Evolutionary conservation across 2,329 filamentous ascomycete species (phyloP), one percentile per base, ranked within the genome.

Genomic region (Dothistroma septosporum): DNA sequence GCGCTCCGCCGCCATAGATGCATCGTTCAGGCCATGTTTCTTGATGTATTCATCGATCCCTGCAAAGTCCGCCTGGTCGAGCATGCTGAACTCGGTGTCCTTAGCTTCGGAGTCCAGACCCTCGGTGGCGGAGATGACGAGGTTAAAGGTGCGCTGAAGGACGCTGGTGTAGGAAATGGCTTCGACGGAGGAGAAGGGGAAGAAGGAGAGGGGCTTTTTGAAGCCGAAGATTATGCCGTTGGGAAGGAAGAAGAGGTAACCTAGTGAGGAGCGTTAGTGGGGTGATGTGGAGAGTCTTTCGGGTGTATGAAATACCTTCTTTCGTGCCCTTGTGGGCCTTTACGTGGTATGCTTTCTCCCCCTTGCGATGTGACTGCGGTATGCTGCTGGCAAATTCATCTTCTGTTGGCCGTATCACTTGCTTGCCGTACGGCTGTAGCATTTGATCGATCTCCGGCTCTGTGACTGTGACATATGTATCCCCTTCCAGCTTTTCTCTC

Each of bases 311-410:
- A 72, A 63, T 72, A 84, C 84, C 85, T 74, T 88, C 85, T 78
- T 88, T 88, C 68, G 83, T 86, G 2, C 85, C 85, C 46, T 83
- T 75, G 72, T 85, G 84, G 12, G 82, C 84, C 68, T 87, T 87
- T 52, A 87, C 83, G 68, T 87, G 85, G 67, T 81, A 87, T 53
- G 83, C 84, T 66, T 83, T 84, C 70, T 87, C 85, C 47, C 80
- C 80, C 70, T 87, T 87, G 2, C 84, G 79, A 70, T 87, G 84
- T 54, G 81, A 78, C 69, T 87, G 84, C 2, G 81, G 79, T 53
- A 82, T 82, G 1, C 83, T 82, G 69, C 84, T 86, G 55, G 80
- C 80, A 66, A 87, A 87, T 60, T 87, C 81, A 21, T 79, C 77
- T 44, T 82, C 79, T 57, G 80, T 75, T 0, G 85, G 84, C 37